Evolutionary conservation across 2,329 filamentous ascomycete species (phyloP), one percentile per base, ranked within the genome.

Genomic region (Colletotrichum plurivorum): DNA sequence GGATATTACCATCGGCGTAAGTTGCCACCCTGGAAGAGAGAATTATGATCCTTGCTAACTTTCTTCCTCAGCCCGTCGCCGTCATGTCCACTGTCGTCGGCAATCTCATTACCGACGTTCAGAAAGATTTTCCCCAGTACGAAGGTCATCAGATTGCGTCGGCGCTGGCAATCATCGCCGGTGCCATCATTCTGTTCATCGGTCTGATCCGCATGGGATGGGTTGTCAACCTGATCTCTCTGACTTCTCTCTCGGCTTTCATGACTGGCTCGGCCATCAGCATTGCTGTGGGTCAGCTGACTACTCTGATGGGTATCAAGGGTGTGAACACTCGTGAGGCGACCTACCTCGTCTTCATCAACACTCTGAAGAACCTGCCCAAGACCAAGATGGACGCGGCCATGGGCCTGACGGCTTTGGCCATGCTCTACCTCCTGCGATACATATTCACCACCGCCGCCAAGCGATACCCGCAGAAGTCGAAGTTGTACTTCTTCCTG

Each of bases 231-330:
- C 88, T 98, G 75, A 98, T 98, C 75, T 93, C 96, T 1, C 89
- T 98, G 64, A 91, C 94, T 1, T 93, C 95, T 0, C 93, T 98
- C 62, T 95, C 93, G 0, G 94, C 96, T 3, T 98, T 97, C 84
- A 98, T 98, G 93, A 98, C 96, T 0, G 95, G 95, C 2, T 97
- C 95, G 5, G 94, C 95, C 62, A 88, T 99, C 79, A 97, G 89
- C 75, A 98, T 99, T 76, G 90, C 89, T 16, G 88, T 90, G 25
- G 95, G 96, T 41, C 96, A 99, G 79, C 86, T 98, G 5, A 92
- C 93, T 1, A 87, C 88, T 2, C 83, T 98, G 79, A 88, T 99
- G 83, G 96, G 96, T 7, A 91, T 97, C 76, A 86, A 85, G 1
- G 88, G 88, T 22, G 90, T 96, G 79, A 89, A 91, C 71, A 97